Percentiles rank a stretch among this genome's conserved stretches.
phyloP scores from a whole-genome alignment of 1,139 yeast species.

The Geotrichum fermentans region DNA sequence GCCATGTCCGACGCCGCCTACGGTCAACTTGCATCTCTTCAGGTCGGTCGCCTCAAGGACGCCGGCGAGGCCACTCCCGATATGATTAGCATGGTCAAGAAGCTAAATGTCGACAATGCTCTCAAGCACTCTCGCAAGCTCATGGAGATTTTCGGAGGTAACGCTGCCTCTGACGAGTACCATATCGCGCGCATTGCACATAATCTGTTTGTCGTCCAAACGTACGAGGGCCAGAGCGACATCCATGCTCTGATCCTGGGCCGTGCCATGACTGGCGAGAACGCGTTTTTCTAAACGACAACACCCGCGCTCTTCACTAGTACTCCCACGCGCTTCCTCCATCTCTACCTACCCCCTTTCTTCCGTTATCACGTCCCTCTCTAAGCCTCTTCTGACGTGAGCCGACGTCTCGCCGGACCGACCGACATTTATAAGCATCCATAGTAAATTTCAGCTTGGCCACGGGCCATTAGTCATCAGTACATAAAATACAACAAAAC shows the following conservation, averaged over 20 bases:
- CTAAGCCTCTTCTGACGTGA: too few relatives aligned
- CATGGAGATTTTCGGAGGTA: conserved; percentile 46
- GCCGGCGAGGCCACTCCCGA: conserved; percentile 40
- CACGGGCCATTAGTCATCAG: too few relatives aligned
- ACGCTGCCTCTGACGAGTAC: conserved; percentile 44
- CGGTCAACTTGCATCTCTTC: conserved; percentile 41
- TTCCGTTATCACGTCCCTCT: background rate
- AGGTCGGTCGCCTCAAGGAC: conserved; percentile 44
- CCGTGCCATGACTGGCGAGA: conserved; percentile 42
- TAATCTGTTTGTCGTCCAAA: conserved; percentile 44
- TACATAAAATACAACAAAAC: too few relatives aligned
- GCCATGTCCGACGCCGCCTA: conserved; percentile 42
- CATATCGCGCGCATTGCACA: conserved; percentile 44
- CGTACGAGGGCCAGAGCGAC: conserved; percentile 46
- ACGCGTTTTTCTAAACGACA: conserved; percentile 38
- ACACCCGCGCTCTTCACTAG: too few relatives aligned
- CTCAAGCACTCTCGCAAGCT: conserved; percentile 38
- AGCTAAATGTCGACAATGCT: conserved; percentile 44
- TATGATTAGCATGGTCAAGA: conserved; percentile 43
- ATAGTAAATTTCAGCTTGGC: too few relatives aligned
- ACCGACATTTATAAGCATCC: background rate
- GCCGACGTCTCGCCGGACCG: too few relatives aligned
- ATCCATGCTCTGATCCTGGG: conserved; percentile 44
- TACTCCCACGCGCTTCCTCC: background rate
- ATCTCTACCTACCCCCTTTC: background rate